A percentile compares a stretch with the other conserved stretches of the same genome.
Conservation (phyloP, 2,329 filamentous ascomycete genomes). For the Fusarium aywerte region DNA sequence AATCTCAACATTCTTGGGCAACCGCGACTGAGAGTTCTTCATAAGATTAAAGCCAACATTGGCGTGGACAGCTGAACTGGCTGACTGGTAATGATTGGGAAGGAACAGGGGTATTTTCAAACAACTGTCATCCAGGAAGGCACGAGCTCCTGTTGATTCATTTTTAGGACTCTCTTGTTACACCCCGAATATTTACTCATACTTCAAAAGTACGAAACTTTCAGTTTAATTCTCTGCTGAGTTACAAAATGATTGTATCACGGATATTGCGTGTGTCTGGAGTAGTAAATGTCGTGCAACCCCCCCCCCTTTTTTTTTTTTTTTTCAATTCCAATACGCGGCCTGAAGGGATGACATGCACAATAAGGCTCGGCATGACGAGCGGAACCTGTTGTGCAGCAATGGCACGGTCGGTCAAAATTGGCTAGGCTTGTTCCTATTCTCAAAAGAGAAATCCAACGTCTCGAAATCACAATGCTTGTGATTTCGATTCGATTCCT, state of each 20-base stretch:
- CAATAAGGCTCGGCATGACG: constrained; percentile 39
- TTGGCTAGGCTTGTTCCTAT: constrained; percentile 4
- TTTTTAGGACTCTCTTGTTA: neutral
- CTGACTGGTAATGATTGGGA: neutral
- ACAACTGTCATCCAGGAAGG: neutral
- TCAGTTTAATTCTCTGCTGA: neutral
- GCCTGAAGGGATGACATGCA: constrained; percentile 26
- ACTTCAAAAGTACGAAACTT: neutral
- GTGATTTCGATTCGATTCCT: constrained; percentile 10
- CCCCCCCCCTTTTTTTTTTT: no score
- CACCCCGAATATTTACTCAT: neutral
- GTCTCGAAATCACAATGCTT: constrained; percentile 18
- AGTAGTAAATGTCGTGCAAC: constrained; percentile 12
- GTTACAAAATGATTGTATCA: neutral
- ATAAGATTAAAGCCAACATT: neutral
- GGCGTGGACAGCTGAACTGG: constrained; percentile 16
- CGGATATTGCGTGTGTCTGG: neutral
- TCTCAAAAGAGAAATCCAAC: constrained; percentile 2
- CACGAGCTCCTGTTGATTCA: neutral
- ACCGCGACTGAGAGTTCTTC: neutral
- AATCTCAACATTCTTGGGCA: neutral
- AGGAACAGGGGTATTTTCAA: constrained; percentile 14
- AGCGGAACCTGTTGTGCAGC: constrained; percentile 22
- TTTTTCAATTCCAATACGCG: constrained; percentile 9
- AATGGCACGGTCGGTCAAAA: constrained; percentile 30